phyloP scores from a whole-genome alignment of 108 stramenopile genomes.

The Asterionellopsis glacialis region DNA sequence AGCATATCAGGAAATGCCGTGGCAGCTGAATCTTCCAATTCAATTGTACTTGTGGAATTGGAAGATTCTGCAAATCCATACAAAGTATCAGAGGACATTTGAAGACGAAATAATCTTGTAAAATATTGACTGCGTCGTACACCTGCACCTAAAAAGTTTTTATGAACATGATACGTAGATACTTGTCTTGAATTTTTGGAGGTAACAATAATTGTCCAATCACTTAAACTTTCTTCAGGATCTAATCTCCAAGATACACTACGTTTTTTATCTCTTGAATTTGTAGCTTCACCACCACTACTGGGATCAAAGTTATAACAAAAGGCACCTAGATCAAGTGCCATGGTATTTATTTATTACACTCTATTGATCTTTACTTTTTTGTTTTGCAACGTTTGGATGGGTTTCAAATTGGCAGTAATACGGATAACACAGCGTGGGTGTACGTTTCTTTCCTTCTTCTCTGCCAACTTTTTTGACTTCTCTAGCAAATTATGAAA shows the following conservation, averaged over 20 bases:
- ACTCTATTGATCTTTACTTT: too few relatives aligned
- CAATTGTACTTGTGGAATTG: conserved; percentile 27
- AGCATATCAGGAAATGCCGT: conserved; percentile 35
- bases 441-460: too few relatives aligned
- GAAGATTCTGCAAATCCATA: conserved; percentile 27
- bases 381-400: too few relatives aligned
- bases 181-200: conserved; percentile 1
- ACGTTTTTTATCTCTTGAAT: background rate
- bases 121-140: background rate
- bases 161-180: conserved; percentile 39
- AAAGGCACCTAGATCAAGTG: background rate
- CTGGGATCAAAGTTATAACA: background rate
- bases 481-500: too few relatives aligned
- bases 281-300: background rate
- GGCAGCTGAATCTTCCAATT: conserved; percentile 34
- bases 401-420: too few relatives aligned
- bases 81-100: too few relatives aligned
- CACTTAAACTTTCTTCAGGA: conserved; percentile 21
- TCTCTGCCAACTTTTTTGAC: too few relatives aligned
- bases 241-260: conserved; percentile 26
- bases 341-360: background rate
- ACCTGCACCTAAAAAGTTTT: conserved; percentile 31
- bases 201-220: conserved; percentile 25
- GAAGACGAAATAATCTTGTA: conserved; percentile 7
- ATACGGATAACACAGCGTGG: too few relatives aligned